phyloP scores from a whole-genome alignment of 345 rosid genomes.

The Eucalyptus sp. region DNA sequence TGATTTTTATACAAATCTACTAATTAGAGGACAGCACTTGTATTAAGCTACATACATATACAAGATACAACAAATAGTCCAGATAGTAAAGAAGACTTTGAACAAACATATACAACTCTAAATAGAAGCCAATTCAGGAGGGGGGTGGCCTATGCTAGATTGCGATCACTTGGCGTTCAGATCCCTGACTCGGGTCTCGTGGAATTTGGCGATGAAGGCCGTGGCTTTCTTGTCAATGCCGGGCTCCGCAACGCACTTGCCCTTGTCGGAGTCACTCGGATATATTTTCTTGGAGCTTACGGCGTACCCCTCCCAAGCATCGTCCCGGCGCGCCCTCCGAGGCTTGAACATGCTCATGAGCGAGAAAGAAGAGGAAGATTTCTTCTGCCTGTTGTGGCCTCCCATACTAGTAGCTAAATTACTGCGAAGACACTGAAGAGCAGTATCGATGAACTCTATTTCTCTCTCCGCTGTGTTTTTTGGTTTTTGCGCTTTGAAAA shows the following conservation, averaged over 20 bases:
- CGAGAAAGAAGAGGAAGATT: slow-evolving; percentile 6
- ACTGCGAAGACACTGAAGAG: neutral
- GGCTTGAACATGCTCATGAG: slow-evolving; percentile 23
- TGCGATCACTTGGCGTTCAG: neutral
- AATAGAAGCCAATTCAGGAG: slow-evolving; percentile 2
- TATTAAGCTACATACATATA: neutral
- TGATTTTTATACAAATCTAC: neutral
- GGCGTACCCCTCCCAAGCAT: neutral
- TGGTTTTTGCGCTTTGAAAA: neutral
- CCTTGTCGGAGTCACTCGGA: slow-evolving; percentile 22
- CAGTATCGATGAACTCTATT: neutral
- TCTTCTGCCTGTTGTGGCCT: slow-evolving; percentile 9
- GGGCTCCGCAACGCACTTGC: slow-evolving; percentile 23
- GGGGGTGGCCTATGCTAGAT: neutral
- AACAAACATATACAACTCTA: neutral
- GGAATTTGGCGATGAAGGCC: slow-evolving; percentile 43
- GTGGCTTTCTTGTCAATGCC: slow-evolving; percentile 21
- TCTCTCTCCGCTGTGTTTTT: neutral
- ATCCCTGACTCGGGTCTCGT: slow-evolving; percentile 10
- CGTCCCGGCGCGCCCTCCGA: neutral
- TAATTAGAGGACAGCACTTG: neutral
- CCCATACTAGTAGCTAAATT: slow-evolving; percentile 3
- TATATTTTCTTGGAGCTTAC: neutral
- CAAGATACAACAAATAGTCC: neutral
- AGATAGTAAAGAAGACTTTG: neutral